phyloP scores from a whole-genome alignment of 768 basidiomycete genomes.

The Lactifluus piperatus region DNA sequence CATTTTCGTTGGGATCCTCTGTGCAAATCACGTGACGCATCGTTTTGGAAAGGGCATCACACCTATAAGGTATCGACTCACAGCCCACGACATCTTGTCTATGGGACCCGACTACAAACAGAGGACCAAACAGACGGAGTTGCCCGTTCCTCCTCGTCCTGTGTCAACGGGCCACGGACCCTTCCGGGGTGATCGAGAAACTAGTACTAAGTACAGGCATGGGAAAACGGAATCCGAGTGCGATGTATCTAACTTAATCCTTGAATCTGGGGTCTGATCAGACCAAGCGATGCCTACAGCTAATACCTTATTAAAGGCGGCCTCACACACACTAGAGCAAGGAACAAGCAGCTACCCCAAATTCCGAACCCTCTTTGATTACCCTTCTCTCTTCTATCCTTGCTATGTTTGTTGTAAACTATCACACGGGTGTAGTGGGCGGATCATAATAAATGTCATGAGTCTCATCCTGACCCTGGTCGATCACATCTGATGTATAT shows the following conservation, averaged over 20 bases:
- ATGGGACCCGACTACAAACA: constrained; percentile 3
- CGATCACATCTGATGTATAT: neutral
- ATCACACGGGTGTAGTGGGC: neutral
- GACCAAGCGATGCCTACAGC: neutral
- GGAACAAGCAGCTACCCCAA: neutral
- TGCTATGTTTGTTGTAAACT: neutral
- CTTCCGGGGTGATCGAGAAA: constrained; percentile 14
- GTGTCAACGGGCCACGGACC: neutral
- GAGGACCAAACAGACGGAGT: neutral
- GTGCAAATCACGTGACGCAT: constrained; percentile 56
- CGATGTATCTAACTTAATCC: neutral
- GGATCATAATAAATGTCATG: neutral
- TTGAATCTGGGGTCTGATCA: neutral
- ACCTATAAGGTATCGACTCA: constrained; percentile 51
- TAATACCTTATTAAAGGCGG: neutral
- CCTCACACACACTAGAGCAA: neutral
- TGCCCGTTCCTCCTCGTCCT: neutral
- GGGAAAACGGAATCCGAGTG: neutral
- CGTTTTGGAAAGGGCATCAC: constrained; percentile 59
- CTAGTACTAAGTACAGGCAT: neutral
- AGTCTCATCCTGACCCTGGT: neutral
- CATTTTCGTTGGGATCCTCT: constrained; percentile 51
- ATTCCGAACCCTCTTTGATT: neutral
- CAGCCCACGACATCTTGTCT: constrained; percentile 34
- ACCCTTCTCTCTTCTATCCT: neutral